Evolutionary conservation across 176 grass and related monocot species (phyloP), one percentile per base, ranked within the genome.

Genomic region (Saccharum officinarum): DNA sequence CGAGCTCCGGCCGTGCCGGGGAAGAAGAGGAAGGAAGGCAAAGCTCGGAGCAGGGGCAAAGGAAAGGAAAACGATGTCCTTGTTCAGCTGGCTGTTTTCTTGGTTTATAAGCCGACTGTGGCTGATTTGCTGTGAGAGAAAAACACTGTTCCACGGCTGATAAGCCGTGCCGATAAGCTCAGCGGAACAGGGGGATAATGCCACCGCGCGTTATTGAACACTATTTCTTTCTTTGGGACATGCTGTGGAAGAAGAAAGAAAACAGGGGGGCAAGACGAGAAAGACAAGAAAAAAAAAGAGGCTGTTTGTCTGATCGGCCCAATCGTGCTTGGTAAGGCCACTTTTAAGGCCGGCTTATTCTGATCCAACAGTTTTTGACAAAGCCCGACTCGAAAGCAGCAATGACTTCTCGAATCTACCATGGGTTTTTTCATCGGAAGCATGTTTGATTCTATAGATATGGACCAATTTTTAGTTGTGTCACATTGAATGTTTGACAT

Each of bases 11-110:
- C 38, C 26, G 77, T 80, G 61, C 7, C 0, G 61, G 61, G 41
- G 14, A 47, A 80, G 25, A 67, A 80, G 62, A 33, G n/a, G 26
- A 28, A 20, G 37, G 28, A 17, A 78, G 55, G 4, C 22, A 26
- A 78, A 31, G 23, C 41, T 67, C 67, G 77, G 77, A 80, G 0
- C 4, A 33, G 61, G 61, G 77, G 40, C 8, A 6, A 67, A 33
- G 77, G 77, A 79, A 79, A 66, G 40, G 28, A 67, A 66, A 42
- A 15, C 44, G 44, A 25, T n/a, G n/a, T n/a, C n/a, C n/a, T n/a
- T n/a, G n/a, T n/a, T n/a, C n/a, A n/a, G n/a, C n/a, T n/a, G n/a
- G n/a, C n/a, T n/a, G n/a, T n/a, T n/a, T n/a, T n/a, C n/a, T n/a
- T n/a, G n/a, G n/a, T n/a, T n/a, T n/a, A n/a, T n/a, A n/a, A n/a